Evolutionary conservation across 2,329 filamentous ascomycete species (phyloP).

Genomic region (Chrysoporthe deuterocubensis): DNA sequence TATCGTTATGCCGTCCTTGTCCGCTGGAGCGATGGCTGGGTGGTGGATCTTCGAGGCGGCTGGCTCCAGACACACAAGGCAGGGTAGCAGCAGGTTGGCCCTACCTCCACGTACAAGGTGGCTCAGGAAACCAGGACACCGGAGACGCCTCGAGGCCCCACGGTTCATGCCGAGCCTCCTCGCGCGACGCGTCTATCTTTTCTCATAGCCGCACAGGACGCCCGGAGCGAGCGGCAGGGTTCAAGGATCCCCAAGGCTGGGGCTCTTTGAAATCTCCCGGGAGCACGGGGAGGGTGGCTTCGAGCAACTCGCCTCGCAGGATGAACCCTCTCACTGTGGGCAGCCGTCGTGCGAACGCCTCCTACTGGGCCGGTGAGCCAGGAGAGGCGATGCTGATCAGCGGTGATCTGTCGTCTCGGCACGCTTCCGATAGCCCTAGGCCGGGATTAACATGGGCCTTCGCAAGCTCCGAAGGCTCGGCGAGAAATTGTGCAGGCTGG

Average conservation of each 20-base stretch:
- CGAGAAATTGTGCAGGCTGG: too few species aligned
- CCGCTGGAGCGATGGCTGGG: neutral
- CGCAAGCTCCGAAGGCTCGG: too few species aligned
- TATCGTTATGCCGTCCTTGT: neutral
- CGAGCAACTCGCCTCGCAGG: neutral
- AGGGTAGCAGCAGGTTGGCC: too few species aligned
- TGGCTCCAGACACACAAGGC: too few species aligned
- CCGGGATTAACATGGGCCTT: too few species aligned
- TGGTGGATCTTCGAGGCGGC: neutral
- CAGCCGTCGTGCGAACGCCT: neutral
- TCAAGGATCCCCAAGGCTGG: neutral
- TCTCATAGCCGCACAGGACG: neutral
- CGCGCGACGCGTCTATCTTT: constrained; percentile 1
- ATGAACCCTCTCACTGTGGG: neutral
- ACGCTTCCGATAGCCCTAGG: too few species aligned
- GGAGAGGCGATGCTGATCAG: too few species aligned
- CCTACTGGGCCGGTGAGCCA: too few species aligned
- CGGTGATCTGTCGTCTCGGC: too few species aligned
- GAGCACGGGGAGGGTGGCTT: neutral
- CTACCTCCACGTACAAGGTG: neutral
- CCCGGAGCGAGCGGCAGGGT: neutral
- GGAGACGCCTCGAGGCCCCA: neutral
- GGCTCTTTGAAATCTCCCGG: constrained; percentile 4
- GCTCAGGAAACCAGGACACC: neutral
- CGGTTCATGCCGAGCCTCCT: neutral